These are phyloP conservation scores for Emmonsiellopsis sp. DNA, from an alignment of 2,329 filamentous ascomycete genomes.

Conservation along the genomic window DNA sequence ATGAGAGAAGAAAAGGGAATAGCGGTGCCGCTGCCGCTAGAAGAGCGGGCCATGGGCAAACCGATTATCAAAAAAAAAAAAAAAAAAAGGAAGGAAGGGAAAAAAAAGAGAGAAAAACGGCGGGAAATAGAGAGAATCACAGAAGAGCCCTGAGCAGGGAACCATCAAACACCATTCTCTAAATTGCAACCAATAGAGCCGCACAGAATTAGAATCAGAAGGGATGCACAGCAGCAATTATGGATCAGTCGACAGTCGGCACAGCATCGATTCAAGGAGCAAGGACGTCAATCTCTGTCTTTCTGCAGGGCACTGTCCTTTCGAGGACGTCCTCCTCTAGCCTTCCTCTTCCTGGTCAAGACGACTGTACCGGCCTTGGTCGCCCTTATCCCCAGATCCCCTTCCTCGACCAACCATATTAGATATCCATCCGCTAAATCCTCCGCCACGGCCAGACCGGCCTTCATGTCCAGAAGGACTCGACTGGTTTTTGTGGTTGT, in stretches of 20 bases:
- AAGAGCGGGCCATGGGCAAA: neutral
- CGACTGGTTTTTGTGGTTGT: slow-evolving; percentile 41
- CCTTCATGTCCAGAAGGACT: slow-evolving; percentile 25
- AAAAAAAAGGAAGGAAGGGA: slow-evolving; percentile 8
- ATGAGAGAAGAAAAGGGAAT: too few species aligned
- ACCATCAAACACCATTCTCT: neutral
- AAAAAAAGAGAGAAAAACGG: slow-evolving; percentile 8
- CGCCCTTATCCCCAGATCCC: slow-evolving; percentile 26
- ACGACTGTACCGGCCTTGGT: slow-evolving; percentile 34
- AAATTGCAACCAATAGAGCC: neutral
- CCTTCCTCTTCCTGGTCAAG: slow-evolving; percentile 38
- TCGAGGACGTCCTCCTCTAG: slow-evolving; percentile 4
- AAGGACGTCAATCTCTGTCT: too few species aligned
- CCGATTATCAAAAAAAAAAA: slow-evolving; percentile 1
- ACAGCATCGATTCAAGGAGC: neutral
- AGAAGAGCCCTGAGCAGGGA: neutral
- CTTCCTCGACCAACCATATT: slow-evolving; percentile 50
- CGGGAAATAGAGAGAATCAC: slow-evolving; percentile 5
- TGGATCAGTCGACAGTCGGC: neutral
- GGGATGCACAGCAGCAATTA: neutral
- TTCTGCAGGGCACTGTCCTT: neutral
- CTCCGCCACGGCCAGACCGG: slow-evolving; percentile 36
- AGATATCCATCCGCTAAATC: slow-evolving; percentile 60
- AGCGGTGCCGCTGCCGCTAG: too few species aligned
- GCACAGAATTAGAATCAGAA: neutral